These are phyloP conservation scores for Blepharisma undulans DNA, from an alignment of 169 alveolate genomes.

Conservation along the genomic window DNA sequence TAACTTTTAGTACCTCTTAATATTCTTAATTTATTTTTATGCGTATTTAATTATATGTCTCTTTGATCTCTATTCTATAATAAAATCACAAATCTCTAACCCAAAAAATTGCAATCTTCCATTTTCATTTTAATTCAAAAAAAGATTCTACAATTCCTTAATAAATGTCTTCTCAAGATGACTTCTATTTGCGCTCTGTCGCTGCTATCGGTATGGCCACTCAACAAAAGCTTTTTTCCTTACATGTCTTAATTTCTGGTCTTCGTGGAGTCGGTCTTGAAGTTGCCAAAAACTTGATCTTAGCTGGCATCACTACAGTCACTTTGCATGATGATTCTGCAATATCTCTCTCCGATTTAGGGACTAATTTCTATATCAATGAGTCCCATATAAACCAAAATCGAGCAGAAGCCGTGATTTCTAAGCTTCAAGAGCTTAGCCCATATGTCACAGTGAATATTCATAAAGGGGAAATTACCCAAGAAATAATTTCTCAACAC, in stretches of 20 bases:
- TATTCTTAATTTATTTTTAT: too few species aligned
- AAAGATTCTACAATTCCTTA: not conserved
- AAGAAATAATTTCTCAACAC: conserved; percentile 54
- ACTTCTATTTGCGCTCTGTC: conserved; percentile 96
- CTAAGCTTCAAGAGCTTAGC: conserved; percentile 90
- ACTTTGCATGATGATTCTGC: conserved; percentile 89
- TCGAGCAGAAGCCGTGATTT: conserved; percentile 88
- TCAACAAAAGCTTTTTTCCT: conserved; percentile 92
- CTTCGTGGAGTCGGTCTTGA: conserved; percentile 91
- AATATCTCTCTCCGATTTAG: conserved; percentile 87
- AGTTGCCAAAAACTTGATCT: conserved; percentile 94
- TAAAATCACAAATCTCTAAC: too few species aligned
- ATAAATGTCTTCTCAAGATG: not conserved
- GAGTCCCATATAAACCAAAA: conserved; percentile 88
- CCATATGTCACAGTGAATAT: conserved; percentile 85
- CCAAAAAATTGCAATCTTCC: too few species aligned
- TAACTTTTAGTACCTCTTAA: too few species aligned
- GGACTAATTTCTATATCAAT: conserved; percentile 92
- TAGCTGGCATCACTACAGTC: conserved; percentile 95
- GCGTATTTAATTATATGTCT: too few species aligned
- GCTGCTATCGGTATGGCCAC: conserved; percentile 98
- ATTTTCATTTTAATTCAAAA: too few species aligned
- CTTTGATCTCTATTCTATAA: too few species aligned
- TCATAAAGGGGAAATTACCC: conserved; percentile 53
- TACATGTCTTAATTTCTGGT: conserved; percentile 93